Evolutionary conservation across 768 basidiomycete genomes (phyloP).

Genomic region (Gymnopilus dilepis): DNA sequence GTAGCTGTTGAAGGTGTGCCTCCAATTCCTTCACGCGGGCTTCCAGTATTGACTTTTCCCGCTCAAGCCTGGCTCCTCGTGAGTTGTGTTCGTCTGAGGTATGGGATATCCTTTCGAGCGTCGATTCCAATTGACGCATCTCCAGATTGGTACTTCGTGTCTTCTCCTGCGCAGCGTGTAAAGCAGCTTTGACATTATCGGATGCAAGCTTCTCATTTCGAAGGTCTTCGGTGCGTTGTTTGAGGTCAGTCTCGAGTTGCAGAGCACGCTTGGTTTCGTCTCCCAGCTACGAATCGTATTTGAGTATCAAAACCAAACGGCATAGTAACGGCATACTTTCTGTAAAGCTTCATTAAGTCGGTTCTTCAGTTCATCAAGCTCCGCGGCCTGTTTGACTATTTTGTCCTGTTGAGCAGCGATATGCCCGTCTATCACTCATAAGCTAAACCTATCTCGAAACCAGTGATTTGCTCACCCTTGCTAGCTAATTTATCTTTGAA

Average conservation of each 20-base stretch:
- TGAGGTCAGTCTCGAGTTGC: constrained; percentile 56
- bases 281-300: constrained; percentile 49
- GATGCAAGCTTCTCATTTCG: constrained; percentile 56
- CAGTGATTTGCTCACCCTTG: constrained; percentile 44
- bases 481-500: constrained; percentile 53
- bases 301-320: constrained; percentile 1
- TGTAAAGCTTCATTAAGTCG: constrained; percentile 50
- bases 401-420: constrained; percentile 53
- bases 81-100: constrained; percentile 52
- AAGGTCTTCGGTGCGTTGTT: constrained; percentile 57
- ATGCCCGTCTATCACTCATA: constrained; percentile 44
- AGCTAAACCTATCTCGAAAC: constrained; percentile 11
- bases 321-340: constrained; percentile 41
- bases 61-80: constrained; percentile 52
- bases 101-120: constrained; percentile 58
- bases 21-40: constrained; percentile 65
- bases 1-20: constrained; percentile 42
- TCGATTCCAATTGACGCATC: constrained; percentile 58
- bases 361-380: constrained; percentile 47
- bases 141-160: constrained; percentile 55
- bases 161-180: constrained; percentile 53
- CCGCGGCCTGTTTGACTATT: constrained; percentile 44
- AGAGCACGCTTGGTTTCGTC: constrained; percentile 61
- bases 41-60: constrained; percentile 63
- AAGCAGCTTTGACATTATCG: constrained; percentile 56